These are phyloP conservation scores for Corymbia calophylla DNA, from an alignment of 441 rosid genomes.

Conservation along the genomic window DNA sequence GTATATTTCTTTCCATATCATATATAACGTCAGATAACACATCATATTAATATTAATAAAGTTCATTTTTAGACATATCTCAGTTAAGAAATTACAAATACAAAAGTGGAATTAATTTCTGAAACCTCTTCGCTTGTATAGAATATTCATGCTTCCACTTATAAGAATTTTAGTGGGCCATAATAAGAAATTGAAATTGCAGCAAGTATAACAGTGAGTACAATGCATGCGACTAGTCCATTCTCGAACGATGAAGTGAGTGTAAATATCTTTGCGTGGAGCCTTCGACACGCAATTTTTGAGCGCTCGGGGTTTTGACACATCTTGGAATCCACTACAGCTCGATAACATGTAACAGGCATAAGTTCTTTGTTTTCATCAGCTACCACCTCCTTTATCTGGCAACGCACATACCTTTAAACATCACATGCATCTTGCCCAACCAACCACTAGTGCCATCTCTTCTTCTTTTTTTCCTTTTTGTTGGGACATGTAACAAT, in stretches of 20 bases:
- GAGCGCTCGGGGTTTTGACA: not conserved
- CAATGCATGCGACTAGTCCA: not conserved
- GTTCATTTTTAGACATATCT: not conserved
- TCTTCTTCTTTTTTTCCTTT: not conserved
- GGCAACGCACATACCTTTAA: not conserved
- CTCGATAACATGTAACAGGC: not conserved
- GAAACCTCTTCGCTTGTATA: not conserved
- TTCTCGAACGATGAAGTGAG: not conserved
- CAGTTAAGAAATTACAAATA: not conserved
- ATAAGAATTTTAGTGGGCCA: not conserved
- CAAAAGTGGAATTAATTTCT: not conserved
- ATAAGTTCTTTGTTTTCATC: not conserved
- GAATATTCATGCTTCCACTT: not conserved
- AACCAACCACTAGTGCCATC: not conserved
- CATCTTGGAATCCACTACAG: not conserved
- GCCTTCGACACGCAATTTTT: not conserved
- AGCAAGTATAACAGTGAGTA: not conserved
- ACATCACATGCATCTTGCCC: not conserved
- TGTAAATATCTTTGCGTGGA: not conserved
- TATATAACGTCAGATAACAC: not conserved
- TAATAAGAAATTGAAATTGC: not conserved
- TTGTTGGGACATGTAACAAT: not conserved
- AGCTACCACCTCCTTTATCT: not conserved
- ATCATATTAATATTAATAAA: not conserved
- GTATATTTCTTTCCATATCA: not conserved